Evolutionary conservation across 306 rosid species (phyloP).

Genomic region (Dalbergia cultrata): DNA sequence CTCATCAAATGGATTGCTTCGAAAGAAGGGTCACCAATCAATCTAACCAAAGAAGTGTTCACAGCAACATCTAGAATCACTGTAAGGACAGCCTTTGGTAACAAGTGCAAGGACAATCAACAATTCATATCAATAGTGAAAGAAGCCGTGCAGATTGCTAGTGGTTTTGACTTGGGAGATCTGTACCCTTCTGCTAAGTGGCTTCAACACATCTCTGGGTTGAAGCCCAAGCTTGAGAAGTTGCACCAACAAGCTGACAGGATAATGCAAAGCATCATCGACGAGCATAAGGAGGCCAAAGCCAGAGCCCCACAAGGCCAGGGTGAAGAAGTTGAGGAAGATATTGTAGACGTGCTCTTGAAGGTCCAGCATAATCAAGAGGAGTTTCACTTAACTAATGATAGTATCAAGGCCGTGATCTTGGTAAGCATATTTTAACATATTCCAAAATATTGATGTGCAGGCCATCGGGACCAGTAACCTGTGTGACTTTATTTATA

Average conservation of each 20-base stretch:
- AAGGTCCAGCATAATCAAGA: background rate
- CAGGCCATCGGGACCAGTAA: too few species aligned
- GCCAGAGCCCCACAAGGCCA: background rate
- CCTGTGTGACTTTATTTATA: too few species aligned
- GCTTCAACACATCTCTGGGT: conserved; percentile 43
- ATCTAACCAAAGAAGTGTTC: conserved; percentile 40
- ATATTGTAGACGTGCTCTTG: conserved; percentile 45
- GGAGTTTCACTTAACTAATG: conserved; percentile 31
- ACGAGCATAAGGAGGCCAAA: conserved; percentile 37
- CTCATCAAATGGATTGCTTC: conserved; percentile 32
- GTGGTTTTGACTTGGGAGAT: conserved; percentile 55
- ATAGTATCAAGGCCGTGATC: conserved; percentile 46
- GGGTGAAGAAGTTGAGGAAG: conserved; percentile 1
- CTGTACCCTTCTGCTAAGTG: conserved; percentile 53
- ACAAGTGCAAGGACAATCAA: conserved; percentile 22
- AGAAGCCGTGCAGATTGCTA: background rate
- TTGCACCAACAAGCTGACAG: conserved; percentile 16
- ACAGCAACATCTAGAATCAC: conserved; percentile 30
- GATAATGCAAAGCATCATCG: conserved; percentile 31
- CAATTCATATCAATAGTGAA: background rate
- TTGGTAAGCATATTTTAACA: conserved; percentile 34
- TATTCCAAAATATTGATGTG: too few species aligned
- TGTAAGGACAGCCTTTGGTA: conserved; percentile 50
- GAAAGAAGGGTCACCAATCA: conserved; percentile 43
- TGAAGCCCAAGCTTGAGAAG: conserved; percentile 51